Conservation (phyloP, 2,329 filamentous ascomycete species). For the Colletotrichum caudatum region DNA sequence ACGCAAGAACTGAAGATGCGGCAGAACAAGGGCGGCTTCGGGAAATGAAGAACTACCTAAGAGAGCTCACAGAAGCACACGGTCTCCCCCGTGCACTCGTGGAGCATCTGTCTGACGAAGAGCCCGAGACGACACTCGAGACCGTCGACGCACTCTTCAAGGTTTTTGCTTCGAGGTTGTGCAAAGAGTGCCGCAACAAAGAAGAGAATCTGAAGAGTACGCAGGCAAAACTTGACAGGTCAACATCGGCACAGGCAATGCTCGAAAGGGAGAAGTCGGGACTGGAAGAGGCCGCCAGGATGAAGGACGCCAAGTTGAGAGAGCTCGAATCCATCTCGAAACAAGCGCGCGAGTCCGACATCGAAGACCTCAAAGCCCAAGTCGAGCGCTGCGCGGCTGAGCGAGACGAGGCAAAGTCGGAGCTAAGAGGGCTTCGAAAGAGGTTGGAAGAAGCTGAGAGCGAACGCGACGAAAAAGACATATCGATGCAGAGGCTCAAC, state of each 20-base stretch:
- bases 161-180: background rate
- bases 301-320: background rate
- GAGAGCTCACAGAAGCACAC: conserved; percentile 1
- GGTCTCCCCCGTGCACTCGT: background rate
- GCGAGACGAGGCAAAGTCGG: background rate
- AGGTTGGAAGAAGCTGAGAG: background rate
- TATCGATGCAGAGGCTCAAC: background rate
- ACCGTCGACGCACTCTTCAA: conserved; percentile 11
- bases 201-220: background rate
- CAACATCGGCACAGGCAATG: background rate
- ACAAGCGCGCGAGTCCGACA: background rate
- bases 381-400: background rate
- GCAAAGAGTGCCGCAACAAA: background rate
- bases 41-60: background rate
- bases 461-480: conserved; percentile 15
- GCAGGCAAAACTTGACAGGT: background rate
- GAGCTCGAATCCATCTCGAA: background rate
- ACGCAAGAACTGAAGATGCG: no score
- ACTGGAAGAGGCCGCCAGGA: background rate
- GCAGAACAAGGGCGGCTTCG: background rate
- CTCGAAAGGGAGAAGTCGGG: conserved; percentile 14
- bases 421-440: background rate
- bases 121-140: background rate
- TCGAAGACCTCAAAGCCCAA: background rate
- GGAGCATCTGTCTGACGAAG: background rate